A percentile compares a stretch with the other conserved stretches of the same genome.
Evolutionary conservation across 2,329 filamentous ascomycete genomes (phyloP).

Genomic region (Anthostomella pinea): DNA sequence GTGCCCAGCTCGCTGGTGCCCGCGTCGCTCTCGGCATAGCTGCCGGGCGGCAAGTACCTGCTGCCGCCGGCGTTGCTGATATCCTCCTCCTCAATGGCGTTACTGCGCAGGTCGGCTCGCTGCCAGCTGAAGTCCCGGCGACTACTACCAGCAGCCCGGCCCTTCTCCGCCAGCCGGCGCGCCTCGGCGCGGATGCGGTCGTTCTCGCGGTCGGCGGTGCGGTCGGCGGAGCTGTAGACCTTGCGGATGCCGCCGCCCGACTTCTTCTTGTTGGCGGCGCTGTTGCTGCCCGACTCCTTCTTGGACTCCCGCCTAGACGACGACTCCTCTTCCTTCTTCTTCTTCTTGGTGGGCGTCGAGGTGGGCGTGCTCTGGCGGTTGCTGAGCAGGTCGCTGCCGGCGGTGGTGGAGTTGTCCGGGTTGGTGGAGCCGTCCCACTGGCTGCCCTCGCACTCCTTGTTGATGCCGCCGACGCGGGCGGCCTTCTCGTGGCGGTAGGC

Average conservation of each 20-base stretch:
- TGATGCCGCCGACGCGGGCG: constrained; percentile 85
- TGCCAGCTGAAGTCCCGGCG: constrained; percentile 55
- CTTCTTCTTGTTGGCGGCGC: constrained; percentile 7
- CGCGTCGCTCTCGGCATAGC: constrained; percentile 40
- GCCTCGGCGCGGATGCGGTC: constrained; percentile 58
- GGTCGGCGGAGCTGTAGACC: constrained; percentile 59
- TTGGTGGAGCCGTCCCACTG: constrained; percentile 72
- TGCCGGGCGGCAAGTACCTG: constrained; percentile 33
- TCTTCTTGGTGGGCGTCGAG: constrained; percentile 11
- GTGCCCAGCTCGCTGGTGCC: constrained; percentile 50
- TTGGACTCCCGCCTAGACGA: background rate
- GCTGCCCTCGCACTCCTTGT: constrained; percentile 75
- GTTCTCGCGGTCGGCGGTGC: constrained; percentile 48
- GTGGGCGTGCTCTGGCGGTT: constrained; percentile 57
- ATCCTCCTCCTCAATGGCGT: constrained; percentile 30
- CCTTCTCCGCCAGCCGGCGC: constrained; percentile 52
- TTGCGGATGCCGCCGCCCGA: constrained; percentile 55
- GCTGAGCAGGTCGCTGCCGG: constrained; percentile 58
- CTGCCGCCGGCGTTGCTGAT: constrained; percentile 19
- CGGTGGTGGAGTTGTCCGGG: constrained; percentile 64
- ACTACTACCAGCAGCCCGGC: constrained; percentile 34
- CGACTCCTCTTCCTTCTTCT: constrained; percentile 3
- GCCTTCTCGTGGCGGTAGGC: constrained; percentile 84
- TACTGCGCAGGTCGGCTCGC: constrained; percentile 33
- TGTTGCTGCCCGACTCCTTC: background rate